Base-by-base conservation (phyloP, 208 protist species). In the Leishmania amazonensis region DNA sequence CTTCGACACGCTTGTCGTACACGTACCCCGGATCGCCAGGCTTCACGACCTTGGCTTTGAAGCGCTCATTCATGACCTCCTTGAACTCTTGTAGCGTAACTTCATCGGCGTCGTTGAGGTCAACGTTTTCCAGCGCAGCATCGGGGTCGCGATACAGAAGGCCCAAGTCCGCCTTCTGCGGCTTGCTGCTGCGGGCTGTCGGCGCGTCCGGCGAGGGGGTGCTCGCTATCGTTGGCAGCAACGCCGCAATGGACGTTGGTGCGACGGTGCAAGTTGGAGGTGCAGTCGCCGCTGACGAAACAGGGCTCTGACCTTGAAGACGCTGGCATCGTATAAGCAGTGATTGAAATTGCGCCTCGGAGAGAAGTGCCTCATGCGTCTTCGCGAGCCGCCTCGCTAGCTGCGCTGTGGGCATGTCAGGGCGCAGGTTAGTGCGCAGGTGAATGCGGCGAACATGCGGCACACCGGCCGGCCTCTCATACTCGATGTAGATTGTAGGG, bases 81-180 rank as follows among this genome's bases (percentile, higher is more conserved):
- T 98, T 98, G 81, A 97, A 97, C 83, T 97, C 93, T 17, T 92
- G 84, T 54, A 97, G 79, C 15, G 93, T 97, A n/a, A 96, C 78
- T 45, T 97, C 94, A 81, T 97, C 94, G 11, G 94, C 94, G 71
- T 95, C 90, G 80, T 98, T 96, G 42, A 98, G 85, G 77, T 98
- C 96, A 15, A 97, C 95, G 73, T 98, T 96, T 3, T 92, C 76
- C 31, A 98, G 83, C 15, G 95, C 95, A 7, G 87, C 85, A n/a
- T 95, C 94, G 1, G 95, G 95, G 74, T 98, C 91, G 40, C 93
- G 95, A 79, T 97, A 98, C 64, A 98, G 90, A 49, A 98, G 84
- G 6, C 93, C 92, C 38, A 98, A n/a, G 75, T 98, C 93, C 17
- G 95, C 95, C 88, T 96, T 95, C 75, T 96, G 91, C 28, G 89